Conservation (phyloP, 371 early-diverging fungal genomes). For the Mucor ambiguus region DNA sequence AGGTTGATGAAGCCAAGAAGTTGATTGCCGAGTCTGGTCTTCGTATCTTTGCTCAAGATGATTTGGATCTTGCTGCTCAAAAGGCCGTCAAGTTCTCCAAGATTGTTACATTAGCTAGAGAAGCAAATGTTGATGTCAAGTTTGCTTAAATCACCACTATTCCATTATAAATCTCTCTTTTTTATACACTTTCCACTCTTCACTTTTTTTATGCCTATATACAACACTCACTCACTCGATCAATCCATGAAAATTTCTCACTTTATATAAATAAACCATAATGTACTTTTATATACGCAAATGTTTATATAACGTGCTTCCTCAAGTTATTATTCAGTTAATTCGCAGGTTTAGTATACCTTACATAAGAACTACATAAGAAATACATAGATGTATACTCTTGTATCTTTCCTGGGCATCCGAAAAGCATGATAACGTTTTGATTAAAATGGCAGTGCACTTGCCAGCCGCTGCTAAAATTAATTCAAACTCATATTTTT, state of each 20-base stretch:
- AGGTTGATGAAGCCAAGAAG: conserved; percentile 54
- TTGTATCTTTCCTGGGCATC: no score
- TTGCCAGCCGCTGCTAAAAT: no score
- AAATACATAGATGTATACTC: no score
- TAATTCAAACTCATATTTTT: no score
- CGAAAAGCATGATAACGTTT: no score
- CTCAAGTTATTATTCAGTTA: no score
- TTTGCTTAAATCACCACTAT: conserved; percentile 38
- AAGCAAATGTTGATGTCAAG: conserved; percentile 68
- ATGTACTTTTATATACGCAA: conserved; percentile 3
- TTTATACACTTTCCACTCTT: neutral
- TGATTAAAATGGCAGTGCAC: no score
- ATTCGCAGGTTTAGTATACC: no score
- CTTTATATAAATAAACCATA: neutral
- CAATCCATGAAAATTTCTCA: neutral
- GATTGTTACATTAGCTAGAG: conserved; percentile 77
- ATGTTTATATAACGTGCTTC: neutral
- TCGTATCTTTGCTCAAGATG: conserved; percentile 91
- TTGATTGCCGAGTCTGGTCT: conserved; percentile 88
- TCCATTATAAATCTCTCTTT: neutral
- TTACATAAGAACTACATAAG: no score
- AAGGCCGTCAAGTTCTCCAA: conserved; percentile 93
- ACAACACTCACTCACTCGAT: neutral
- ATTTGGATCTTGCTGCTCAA: conserved; percentile 93
- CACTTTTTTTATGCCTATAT: neutral